Evolutionary conservation across 2,329 filamentous ascomycete species (phyloP), one percentile per base, ranked within the genome.

Genomic region (Chaetothyriales sp.): DNA sequence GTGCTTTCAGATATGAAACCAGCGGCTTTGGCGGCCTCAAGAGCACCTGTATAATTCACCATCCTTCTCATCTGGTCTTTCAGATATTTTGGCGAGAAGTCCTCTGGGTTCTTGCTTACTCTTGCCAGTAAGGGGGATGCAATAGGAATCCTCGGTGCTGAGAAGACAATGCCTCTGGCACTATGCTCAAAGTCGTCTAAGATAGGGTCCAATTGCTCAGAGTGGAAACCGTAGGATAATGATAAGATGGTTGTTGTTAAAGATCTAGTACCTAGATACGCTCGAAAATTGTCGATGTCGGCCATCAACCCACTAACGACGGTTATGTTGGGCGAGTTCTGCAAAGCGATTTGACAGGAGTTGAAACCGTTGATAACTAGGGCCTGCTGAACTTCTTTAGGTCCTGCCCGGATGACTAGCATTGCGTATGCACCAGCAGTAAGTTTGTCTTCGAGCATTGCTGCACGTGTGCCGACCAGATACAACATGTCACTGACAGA

Each of bases 201-300:
- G 2, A 76, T 70, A 4, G 70, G 66, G 7, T 73, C 67, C 29
- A 73, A 69, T 54, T 73, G 70, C 7, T 67, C 64, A 13, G 70
- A 72, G 52, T 73, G 70, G 65, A 73, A 73, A 8, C 70, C 70
- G 48, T 69, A 73, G 6, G 69, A 69, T 1, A 73, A 64, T 56
- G 65, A 67, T n/a, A 73, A 56, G 51, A 67, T 69, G 4, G 68
- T 71, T 44, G 63, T 65, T 48, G 70, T 70, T 45, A 70, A 61
- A 2, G 64, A 65, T 48, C 64, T 61, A 19, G 64, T 62, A 2
- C 62, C 56, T 46, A 67, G 62, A 18, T 62, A 64, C 28, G 67
- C 63, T 1, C 63, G 59, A 43, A 71, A 59, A 5, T 59, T 51
- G 33, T 70, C 67, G 33, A 72, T 68, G 19, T 66, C 64, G 6